Evolutionary conservation across 805 yeast species (phyloP), one percentile per base, ranked within the genome.

Genomic region (Lachancea mirantina): DNA sequence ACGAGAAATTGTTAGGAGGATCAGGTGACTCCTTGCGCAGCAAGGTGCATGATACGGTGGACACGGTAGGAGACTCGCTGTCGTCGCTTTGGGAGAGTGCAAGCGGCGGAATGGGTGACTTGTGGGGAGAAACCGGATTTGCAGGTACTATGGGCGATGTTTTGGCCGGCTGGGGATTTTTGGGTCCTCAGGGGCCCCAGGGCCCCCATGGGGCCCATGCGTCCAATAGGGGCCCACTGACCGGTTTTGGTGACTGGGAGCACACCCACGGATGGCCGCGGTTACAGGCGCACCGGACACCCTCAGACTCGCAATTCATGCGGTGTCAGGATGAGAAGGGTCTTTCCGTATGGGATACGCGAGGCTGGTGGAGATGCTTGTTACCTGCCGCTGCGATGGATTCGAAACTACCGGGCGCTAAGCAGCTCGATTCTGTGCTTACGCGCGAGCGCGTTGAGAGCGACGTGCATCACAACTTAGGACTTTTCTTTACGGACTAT

Each of bases 281-380:
- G 0, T 50, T 65, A 28, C 68, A 68, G 52, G 70, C 77, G 6
- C 70, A 63, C 42, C 75, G 75, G 14, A 64, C 67, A 5, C 94
- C 94, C 2, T 62, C 77, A 0, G 62, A 70, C 2, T 55, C 67
- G 30, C 70, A 73, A 40, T 84, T 77, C 54, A 65, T 70, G 32
- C 65, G 71, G 28, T 89, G 97, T 57, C 45, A 70, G 40, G 71
- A 70, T 14, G 59, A 68, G 21, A 61, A 74, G 6, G 97, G 98
- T 3, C 59, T 70, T 5, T 72, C 84, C 0, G 77, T 76, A 8
- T 89, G 96, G 96, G 94, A 85, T 51, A 60, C 72, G 22, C 66
- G 70, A 14, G 97, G 96, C 0, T 72, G 77, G 55, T 89, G 96
- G 96, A 72, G 88, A 50, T 89, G 97, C 59, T 61, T 89, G 28